Evolutionary conservation across 192 early-diverging fungal genomes (phyloP).

Genomic region (Entophlyctis luteolus): DNA sequence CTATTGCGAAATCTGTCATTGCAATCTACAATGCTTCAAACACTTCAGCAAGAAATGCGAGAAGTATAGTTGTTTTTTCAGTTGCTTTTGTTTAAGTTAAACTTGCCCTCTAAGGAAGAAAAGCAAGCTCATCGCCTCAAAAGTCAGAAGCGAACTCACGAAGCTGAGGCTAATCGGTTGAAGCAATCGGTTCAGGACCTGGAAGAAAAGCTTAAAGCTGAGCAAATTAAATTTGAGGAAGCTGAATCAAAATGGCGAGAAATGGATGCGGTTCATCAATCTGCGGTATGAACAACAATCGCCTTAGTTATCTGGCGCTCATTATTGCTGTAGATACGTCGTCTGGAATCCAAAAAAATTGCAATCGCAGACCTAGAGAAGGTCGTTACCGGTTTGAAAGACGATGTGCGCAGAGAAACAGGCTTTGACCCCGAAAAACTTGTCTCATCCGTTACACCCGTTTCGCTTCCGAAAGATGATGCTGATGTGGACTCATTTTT

Average conservation of each 20-base stretch:
- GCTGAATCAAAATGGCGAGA: conserved; percentile 11
- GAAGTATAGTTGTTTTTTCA: background rate
- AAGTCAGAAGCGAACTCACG: background rate
- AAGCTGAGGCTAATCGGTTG: background rate
- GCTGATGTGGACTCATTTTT: background rate
- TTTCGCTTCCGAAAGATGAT: background rate
- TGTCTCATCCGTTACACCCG: background rate
- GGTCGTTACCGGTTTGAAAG: conserved; percentile 10
- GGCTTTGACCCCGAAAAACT: conserved; percentile 19
- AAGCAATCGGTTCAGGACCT: background rate
- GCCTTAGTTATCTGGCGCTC: background rate
- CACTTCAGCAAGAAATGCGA: background rate
- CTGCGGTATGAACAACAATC: conserved; percentile 7
- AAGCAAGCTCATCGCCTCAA: conserved; percentile 1
- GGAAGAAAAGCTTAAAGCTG: conserved; percentile 10
- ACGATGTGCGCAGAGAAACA: conserved; percentile 13
- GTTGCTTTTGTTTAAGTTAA: background rate
- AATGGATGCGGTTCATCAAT: conserved; percentile 10
- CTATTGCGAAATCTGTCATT: conserved; percentile 14
- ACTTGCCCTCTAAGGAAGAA: background rate
- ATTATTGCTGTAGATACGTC: background rate
- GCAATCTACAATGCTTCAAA: background rate
- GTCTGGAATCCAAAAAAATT: background rate
- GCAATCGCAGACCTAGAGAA: conserved; percentile 8
- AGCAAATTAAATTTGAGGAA: background rate